Conservation (phyloP, 2,329 filamentous ascomycete genomes). For the Nigrospora oryzae region DNA sequence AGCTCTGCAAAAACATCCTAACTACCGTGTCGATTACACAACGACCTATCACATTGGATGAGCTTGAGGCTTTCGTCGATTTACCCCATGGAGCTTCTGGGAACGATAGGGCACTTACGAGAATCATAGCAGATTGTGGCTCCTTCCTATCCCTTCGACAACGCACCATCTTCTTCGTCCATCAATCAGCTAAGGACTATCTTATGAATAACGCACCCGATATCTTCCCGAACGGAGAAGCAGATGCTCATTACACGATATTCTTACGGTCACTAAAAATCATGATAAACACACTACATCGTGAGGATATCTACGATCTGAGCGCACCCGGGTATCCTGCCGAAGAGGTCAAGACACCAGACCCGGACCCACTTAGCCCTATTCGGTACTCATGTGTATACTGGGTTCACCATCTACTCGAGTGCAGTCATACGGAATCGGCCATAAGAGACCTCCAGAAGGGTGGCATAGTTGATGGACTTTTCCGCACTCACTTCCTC, state of each 20-base stretch:
- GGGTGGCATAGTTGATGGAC: constrained; percentile 15
- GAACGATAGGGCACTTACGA: constrained; percentile 5
- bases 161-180: constrained; percentile 23
- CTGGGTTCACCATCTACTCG: constrained; percentile 23
- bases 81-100: constrained; percentile 4
- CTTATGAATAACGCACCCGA: constrained; percentile 13
- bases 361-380: constrained; percentile 16
- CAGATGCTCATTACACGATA: constrained; percentile 19
- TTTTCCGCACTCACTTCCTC: constrained; percentile 26
- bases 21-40: constrained; percentile 17
- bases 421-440: not conserved
- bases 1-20: constrained; percentile 25
- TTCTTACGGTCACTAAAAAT: constrained; percentile 23
- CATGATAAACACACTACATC: constrained; percentile 18
- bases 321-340: constrained; percentile 10
- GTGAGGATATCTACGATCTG: constrained; percentile 25
- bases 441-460: constrained; percentile 10
- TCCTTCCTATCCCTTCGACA: constrained; percentile 28
- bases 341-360: constrained; percentile 8
- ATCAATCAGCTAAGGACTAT: constrained; percentile 35
- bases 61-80: constrained; percentile 17
- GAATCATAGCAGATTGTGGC: constrained; percentile 24
- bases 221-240: constrained; percentile 20
- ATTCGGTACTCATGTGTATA: constrained; percentile 22
- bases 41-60: constrained; percentile 25